Base-by-base conservation (phyloP, 345 rosid species). In the Carallia brachiata region DNA sequence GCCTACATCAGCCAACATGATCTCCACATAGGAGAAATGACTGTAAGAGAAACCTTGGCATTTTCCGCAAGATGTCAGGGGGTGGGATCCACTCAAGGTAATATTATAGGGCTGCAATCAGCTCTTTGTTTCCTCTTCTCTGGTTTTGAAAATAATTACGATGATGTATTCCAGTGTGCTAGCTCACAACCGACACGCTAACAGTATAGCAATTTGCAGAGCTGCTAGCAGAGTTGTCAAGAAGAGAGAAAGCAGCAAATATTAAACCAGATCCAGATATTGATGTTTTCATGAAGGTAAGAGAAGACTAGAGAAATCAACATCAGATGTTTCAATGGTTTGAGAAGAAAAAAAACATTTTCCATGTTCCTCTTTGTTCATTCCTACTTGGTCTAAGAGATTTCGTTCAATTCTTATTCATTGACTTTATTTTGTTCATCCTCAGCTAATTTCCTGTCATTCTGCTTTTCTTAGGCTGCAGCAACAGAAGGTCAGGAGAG, bases 241-340 rank as follows among this genome's bases (percentile, higher is more conserved):
- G 92, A 73, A 87, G 96, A 78, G 92, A 89, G 70, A 87, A 82
- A 55, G 85, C 76, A 36, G 92, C 89, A 56, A 82, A 86, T 57
- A 87, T 89, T 52, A 84, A 80, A 72, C 96, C 96, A 17, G 93
- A 91, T 79, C 84, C 87, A 19, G 91, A 91, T 71, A 47, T 91
- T 71, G 97, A 89, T 74, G 74, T 91, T 58, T 89, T 73, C 82
- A 86, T 87, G 95, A 87, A 89, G 75, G 98, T 93, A 48, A 75
- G 70, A 55, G 2, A 52, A 40, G n/a, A 10, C 50, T 3, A 12
- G 3, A 44, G 50, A 44, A 44, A 44, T 44, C 50, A 12, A 44
- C 50, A 32, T 32, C 34, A 32, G 34, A 32, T 32, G 34, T 32
- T 32, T 32, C 34, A 2, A 2, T 4, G 34, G 34, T 32, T 32